phyloP scores from a whole-genome alignment of 192 early-diverging fungal genomes.

The Haplosporangium gracile region DNA sequence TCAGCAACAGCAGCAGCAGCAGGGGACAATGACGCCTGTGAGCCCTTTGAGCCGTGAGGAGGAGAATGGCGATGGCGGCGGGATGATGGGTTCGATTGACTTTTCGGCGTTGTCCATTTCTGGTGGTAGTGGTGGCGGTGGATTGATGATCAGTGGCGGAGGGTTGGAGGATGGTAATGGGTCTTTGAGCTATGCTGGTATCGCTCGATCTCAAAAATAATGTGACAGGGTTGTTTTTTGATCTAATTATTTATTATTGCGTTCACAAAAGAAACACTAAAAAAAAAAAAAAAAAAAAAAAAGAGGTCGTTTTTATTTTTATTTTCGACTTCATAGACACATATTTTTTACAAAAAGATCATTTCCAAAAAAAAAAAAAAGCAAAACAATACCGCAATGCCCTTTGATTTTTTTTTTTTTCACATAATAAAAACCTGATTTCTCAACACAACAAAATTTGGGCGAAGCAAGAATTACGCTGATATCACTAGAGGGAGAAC shows the following conservation, averaged over 20 bases:
- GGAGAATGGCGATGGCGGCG: not conserved
- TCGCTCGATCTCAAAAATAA: not conserved
- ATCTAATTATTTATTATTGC: not conserved
- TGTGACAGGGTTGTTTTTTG: no score
- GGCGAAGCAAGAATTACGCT: no score
- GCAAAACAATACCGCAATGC: not conserved
- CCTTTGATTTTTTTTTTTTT: not conserved
- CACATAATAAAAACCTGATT: not conserved
- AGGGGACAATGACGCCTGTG: slow-evolving; percentile 28
- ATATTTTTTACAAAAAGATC: slow-evolving; percentile 6
- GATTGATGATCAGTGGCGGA: not conserved
- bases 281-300: slow-evolving; percentile 5
- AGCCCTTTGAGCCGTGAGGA: slow-evolving; percentile 16
- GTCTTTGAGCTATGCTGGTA: slow-evolving; percentile 9
- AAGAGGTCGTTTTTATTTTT: not conserved
- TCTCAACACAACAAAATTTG: no score
- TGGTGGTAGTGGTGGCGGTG: not conserved
- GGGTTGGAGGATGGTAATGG: not conserved
- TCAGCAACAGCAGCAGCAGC: slow-evolving; percentile 5
- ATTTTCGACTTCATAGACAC: no score
- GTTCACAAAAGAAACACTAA: not conserved
- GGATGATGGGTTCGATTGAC: not conserved
- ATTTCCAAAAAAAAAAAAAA: not conserved
- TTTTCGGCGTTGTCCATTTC: slow-evolving; percentile 24
- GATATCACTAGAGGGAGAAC: no score